Conservation (phyloP, 768 basidiomycete genomes). For the Psilocybe sp. region DNA sequence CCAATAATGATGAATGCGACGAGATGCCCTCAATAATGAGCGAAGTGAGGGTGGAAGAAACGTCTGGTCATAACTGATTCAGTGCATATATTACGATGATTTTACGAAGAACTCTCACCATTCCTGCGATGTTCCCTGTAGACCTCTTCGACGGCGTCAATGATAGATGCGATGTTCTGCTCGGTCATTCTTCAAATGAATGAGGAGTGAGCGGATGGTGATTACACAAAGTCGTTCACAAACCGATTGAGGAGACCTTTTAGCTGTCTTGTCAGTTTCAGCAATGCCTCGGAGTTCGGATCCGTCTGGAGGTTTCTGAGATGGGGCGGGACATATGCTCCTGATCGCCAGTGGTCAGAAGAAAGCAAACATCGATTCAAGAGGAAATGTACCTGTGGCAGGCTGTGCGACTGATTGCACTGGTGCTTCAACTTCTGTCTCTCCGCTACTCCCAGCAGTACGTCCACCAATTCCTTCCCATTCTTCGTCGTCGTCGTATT, state of each 20-base stretch:
- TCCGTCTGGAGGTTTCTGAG: slow-evolving; percentile 43
- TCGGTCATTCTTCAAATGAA: slow-evolving; percentile 72
- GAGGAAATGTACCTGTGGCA: slow-evolving; percentile 9
- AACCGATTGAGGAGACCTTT: slow-evolving; percentile 90
- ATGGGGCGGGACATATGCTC: slow-evolving; percentile 80
- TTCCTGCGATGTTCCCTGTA: slow-evolving; percentile 78
- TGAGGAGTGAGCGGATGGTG: not conserved
- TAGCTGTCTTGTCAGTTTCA: slow-evolving; percentile 69
- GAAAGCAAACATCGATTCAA: not conserved
- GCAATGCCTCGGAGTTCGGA: slow-evolving; percentile 31
- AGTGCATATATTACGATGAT: not conserved
- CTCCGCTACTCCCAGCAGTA: slow-evolving; percentile 11
- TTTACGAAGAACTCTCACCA: slow-evolving; percentile 63
- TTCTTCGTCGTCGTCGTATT: slow-evolving; percentile 27
- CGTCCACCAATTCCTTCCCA: slow-evolving; percentile 29
- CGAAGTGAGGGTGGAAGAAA: slow-evolving; percentile 73
- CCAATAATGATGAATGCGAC: slow-evolving; percentile 75
- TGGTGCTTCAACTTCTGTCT: not conserved
- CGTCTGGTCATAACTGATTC: slow-evolving; percentile 46
- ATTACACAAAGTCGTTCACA: slow-evolving; percentile 4
- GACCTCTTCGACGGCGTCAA: slow-evolving; percentile 70
- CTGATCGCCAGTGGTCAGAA: slow-evolving; percentile 18
- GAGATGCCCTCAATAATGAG: slow-evolving; percentile 80
- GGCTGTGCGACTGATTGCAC: slow-evolving; percentile 6
- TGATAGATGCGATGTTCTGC: slow-evolving; percentile 76